Base-by-base conservation (phyloP, 768 basidiomycete genomes). In the Pleurotus citrinopileatus region DNA sequence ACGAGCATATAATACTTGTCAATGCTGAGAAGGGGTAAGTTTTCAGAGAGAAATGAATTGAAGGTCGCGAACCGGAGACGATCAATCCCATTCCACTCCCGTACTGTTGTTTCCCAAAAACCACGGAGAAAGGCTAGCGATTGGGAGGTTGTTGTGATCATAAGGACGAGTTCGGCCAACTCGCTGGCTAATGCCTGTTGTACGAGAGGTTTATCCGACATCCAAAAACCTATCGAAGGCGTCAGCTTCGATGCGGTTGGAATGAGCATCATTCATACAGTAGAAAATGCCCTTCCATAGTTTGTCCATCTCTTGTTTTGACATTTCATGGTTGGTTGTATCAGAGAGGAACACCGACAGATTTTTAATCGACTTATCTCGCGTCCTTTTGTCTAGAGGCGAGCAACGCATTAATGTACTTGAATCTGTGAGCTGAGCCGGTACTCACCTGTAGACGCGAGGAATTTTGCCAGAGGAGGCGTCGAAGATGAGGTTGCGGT, bases 241-340 rank as follows among this genome's bases (percentile, higher is more conserved):
- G 10, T 12, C 48, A 50, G 19, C 10, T 15, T 17, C 32, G 5
- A 61, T 28, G 19, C 20, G 22, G 42, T 26, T 19, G 55, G 59
- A 32, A 43, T 22, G n/a, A n/a, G n/a, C n/a, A 27, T n/a, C 5
- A 28, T 4, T 69, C 84, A 59, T 58, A 94, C 95, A 97, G 69
- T 96, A 99, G 68, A 96, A 99, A 47, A 98, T 81, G 0, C 95
- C 96, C 68, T 99, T 98, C 96, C 96, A 98, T 26, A 98, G 68
- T 69, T 94, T 96, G 57, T 83, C 80, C 85, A 97, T 87, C 63
- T 98, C 94, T 25, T 74, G 55, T 54, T 87, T 82, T 13, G 87
- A 71, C 26, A 96, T 69, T 20, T 68, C 76, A 73, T 86, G 74
- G 55, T 75, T 74, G 7, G 77, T 74, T 56, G 79, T 75, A 60